Evolutionary conservation across 2,329 filamentous ascomycete genomes (phyloP), one percentile per base, ranked within the genome.

Genomic region (Curvularia sp.): DNA sequence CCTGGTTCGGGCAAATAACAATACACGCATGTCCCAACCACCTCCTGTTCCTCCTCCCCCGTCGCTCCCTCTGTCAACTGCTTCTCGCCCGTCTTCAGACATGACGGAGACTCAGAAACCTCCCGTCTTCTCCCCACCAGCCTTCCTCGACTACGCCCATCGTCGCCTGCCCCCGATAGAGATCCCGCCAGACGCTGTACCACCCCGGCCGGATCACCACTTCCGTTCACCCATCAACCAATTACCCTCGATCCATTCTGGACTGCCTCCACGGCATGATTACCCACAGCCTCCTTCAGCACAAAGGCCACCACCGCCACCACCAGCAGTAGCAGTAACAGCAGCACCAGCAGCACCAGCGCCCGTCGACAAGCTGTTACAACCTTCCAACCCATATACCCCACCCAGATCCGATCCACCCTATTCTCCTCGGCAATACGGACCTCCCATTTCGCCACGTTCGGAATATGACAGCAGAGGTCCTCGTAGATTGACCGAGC

Each of bases 21-120:
- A 77, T 71, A 74, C 71, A 77, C 76, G 77, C 75, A 78, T 78
- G 77, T 78, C 77, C 74, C 75, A 77, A 74, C 74, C 73, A 76
- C 71, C 63, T 67, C 72, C 68, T 62, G 70, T 76, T 66, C 73
- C 77, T 70, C 77, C 77, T 58, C 66, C 77, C 62, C 71, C 78
- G 70, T 77, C 78, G 64, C 69, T 78, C 59, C 77, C 79, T 75
- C 75, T 77, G 57, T 74, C 76, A 57, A 74, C 71, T 62, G 64
- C 69, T 50, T 69, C 67, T 63, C 69, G 65, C 66, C 65, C 72
- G 55, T 57, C 73, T 62, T 60, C 72, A 72, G 73, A 72, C 58
- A 82, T 82, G 80, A 80, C 80, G 31, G 79, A 81, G 66, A 79
- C 77, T 55, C 80, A 81, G 63, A 79, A 76, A 55, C 73, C 74